These are phyloP conservation scores for Trametes maxima DNA, from an alignment of 768 basidiomycete species.

Conservation along the genomic window DNA sequence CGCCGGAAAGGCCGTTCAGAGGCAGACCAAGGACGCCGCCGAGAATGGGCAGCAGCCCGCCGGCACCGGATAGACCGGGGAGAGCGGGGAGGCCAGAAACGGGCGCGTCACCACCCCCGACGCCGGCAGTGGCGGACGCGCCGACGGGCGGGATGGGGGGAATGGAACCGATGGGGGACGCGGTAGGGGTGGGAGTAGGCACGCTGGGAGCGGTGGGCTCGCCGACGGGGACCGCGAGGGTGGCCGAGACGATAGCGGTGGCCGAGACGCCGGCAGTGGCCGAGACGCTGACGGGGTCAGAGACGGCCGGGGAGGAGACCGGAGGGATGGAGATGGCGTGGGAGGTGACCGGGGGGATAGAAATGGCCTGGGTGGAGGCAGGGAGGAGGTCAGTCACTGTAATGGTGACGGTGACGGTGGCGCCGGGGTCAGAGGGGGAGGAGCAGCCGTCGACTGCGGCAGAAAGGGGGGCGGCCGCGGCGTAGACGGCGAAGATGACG, in stretches of 20 bases:
- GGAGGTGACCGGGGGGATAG: not conserved
- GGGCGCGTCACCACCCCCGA: not conserved
- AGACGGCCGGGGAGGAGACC: too few species aligned
- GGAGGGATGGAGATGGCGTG: too few species aligned
- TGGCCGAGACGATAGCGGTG: slow-evolving; percentile 2
- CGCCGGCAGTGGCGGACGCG: not conserved
- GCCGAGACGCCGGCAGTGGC: not conserved
- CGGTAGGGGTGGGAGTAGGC: not conserved
- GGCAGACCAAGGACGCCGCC: not conserved
- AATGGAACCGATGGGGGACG: not conserved
- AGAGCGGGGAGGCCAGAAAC: not conserved
- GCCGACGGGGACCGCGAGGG: too few species aligned
- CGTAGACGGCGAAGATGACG: slow-evolving; percentile 11
- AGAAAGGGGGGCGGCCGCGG: slow-evolving; percentile 1
- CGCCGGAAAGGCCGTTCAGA: too few species aligned
- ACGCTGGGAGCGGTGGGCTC: not conserved
- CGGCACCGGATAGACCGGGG: too few species aligned
- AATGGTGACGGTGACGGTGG: not conserved
- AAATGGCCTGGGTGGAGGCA: not conserved
- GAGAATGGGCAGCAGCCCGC: not conserved
- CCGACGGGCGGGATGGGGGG: not conserved
- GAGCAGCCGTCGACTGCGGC: not conserved
- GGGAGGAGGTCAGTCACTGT: not conserved
- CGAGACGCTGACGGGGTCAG: not conserved
- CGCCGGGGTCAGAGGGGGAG: not conserved